Base-by-base conservation (phyloP, 305 asterid species). In the Nicotiana rustica region DNA sequence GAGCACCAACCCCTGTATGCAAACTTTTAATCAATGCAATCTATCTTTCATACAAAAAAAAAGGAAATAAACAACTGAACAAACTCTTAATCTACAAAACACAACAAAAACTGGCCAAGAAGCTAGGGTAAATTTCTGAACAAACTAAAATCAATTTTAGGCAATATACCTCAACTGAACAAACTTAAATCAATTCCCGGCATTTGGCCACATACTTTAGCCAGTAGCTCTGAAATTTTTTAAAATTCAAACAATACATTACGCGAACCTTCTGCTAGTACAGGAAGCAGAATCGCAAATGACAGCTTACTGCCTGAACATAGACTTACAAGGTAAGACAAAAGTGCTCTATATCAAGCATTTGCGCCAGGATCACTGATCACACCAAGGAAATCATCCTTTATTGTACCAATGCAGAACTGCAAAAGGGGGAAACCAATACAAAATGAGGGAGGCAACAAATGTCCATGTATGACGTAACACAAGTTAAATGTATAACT, bases 341-440 rank as follows among this genome's bases (percentile, higher is more conserved):
- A 7, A 60, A 18, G 66, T 2, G 12, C 66, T n/a, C 75, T 19
- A 17, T 6, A 79, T 92, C 87, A 91, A n/a, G 91, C 87, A 85
- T 90, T 84, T 71, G 89, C 81, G 5, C 90, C 91, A 1, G 93
- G 96, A 84, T 92, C 95, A 67, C 92, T 90, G 55, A 91, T 92
- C 57, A 93, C 97, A 21, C 98, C 97, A 86, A 95, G 75, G 82
- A 95, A 95, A 86, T 92, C 97, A 70, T 92, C 97, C 82, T 95
- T 93, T 49, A 95, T 93, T 64, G 97, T 91, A 38, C 98, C 98
- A 21, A 93, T 91, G 82, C 98, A 93, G 86, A 93, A 95, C 98
- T 94, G 95, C 86, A 88, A 56, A 57, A 71, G 59, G 3, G 56
- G n/a, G 38, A 69, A 3, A 47, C 71, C 6, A 75, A 21, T 4